phyloP scores from a whole-genome alignment of 2,329 filamentous ascomycete species.

The Ramichloridium luteum region DNA sequence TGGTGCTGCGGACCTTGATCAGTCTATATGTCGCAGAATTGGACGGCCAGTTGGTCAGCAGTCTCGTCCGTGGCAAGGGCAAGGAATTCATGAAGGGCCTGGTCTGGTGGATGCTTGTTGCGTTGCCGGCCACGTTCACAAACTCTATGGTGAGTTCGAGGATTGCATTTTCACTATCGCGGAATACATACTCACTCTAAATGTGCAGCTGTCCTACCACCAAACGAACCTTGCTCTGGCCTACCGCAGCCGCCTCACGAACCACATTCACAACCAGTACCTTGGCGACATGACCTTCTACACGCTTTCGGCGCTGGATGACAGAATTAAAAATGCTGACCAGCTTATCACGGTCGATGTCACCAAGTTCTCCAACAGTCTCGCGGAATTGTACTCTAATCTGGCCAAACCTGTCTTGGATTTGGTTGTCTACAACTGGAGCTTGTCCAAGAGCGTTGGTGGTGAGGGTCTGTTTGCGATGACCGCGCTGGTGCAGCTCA shows the following conservation, averaged over 20 bases:
- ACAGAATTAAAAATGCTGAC: conserved; percentile 96
- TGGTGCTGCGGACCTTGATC: conserved; percentile 80
- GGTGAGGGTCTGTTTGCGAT: conserved; percentile 93
- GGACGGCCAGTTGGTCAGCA: conserved; percentile 87
- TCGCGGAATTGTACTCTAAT: conserved; percentile 93
- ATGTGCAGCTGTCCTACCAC: conserved; percentile 74
- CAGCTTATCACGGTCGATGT: conserved; percentile 96
- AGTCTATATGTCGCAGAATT: conserved; percentile 93
- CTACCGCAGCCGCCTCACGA: conserved; percentile 87
- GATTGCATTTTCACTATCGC: neutral
- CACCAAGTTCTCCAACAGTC: conserved; percentile 85
- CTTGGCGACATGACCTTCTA: conserved; percentile 98
- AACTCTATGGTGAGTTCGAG: conserved; percentile 75
- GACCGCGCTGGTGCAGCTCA: conserved; percentile 85
- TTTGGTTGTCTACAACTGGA: conserved; percentile 95
- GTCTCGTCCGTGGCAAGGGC: conserved; percentile 78
- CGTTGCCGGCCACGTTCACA: conserved; percentile 84
- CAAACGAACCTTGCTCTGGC: conserved; percentile 88
- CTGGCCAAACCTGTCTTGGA: conserved; percentile 88
- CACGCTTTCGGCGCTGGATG: conserved; percentile 84
- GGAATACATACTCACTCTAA: neutral
- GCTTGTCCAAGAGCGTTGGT: conserved; percentile 85
- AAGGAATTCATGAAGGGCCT: conserved; percentile 79
- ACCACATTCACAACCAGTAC: conserved; percentile 89
- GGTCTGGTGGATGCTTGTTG: conserved; percentile 97